Evolutionary conservation across 371 early-diverging fungal genomes (phyloP).

Genomic region (Mortierella sp.): DNA sequence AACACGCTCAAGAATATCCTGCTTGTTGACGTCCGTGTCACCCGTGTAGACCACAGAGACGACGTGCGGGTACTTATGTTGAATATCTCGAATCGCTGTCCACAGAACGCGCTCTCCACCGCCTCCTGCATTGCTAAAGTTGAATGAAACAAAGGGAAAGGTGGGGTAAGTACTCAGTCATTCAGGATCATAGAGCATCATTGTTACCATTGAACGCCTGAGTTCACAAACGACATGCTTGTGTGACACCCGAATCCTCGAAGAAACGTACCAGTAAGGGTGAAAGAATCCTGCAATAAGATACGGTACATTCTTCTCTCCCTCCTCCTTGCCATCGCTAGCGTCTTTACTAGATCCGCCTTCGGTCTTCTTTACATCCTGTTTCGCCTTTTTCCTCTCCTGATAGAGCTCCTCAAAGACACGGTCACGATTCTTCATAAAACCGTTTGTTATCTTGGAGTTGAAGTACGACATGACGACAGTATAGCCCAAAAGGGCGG

Average conservation of each 20-base stretch:
- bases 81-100: slow-evolving; percentile 86
- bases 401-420: slow-evolving; percentile 27
- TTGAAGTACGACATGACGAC: slow-evolving; percentile 39
- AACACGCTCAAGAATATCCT: slow-evolving; percentile 73
- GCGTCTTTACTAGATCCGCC: neutral
- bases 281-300: slow-evolving; percentile 87
- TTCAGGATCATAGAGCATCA: neutral
- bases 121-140: slow-evolving; percentile 87
- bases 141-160: neutral
- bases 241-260: too few species aligned
- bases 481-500: slow-evolving; percentile 20
- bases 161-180: neutral
- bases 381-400: slow-evolving; percentile 21
- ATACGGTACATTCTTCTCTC: slow-evolving; percentile 32
- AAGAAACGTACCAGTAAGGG: slow-evolving; percentile 78
- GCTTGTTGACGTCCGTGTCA: slow-evolving; percentile 66
- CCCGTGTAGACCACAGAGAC: slow-evolving; percentile 88
- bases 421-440: slow-evolving; percentile 22
- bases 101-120: slow-evolving; percentile 98
- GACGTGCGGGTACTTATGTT: slow-evolving; percentile 71
- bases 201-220: too few species aligned
- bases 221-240: too few species aligned
- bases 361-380: neutral
- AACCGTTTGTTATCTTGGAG: slow-evolving; percentile 22
- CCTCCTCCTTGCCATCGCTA: neutral